Base-by-base conservation (phyloP, 495 filamentous ascomycete species). In the Aspergillus olivimuriae region DNA sequence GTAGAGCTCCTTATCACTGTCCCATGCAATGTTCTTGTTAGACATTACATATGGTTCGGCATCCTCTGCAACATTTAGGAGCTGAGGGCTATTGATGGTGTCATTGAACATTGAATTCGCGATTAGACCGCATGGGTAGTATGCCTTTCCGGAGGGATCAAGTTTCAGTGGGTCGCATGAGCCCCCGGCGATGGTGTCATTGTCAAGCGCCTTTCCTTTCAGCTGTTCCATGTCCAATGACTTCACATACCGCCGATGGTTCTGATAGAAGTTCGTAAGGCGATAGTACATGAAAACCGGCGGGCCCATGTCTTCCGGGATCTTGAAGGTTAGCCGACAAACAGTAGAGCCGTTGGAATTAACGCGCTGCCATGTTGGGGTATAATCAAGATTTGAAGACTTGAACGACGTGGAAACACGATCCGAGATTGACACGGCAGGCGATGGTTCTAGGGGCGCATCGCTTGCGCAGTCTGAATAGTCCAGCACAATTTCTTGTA, bases 51-150 rank as follows among this genome's bases (percentile, higher is more conserved):
- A 98, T 6, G 58, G 62, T 18, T 44, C 40, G 2, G 51, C 51
- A 18, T 61, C 60, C 14, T 62, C 60, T 4, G 57, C 58, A 4
- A 60, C 58, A 45, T 77, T 77, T 36, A 85, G 47, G 3, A 76
- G 62, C 6, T 77, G 40, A 0, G 86, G 86, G 17, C 55, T 74
- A 4, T 52, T 58, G 53, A 95, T 92, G n/a, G 83, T 86, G 61
- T 99, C 92, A 60, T 99, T 99, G 73, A 99, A 99, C 28, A 87
- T 60, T 5, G 92, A 97, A 58, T 99, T 99, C 21, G 92, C 92
- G 46, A 97, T 94, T 44, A 97, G 69, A 16, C 92, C 92, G 58
- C 92, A 99, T 5, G 92, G 92, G 61, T 96, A 99, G 58, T 90
- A 89, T 4, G 89, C 76, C 59, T 81, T 86, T 16, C 72, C 68